phyloP scores from a whole-genome alignment of 1,284 basidiomycete genomes.

The Porodaedalea pini region DNA sequence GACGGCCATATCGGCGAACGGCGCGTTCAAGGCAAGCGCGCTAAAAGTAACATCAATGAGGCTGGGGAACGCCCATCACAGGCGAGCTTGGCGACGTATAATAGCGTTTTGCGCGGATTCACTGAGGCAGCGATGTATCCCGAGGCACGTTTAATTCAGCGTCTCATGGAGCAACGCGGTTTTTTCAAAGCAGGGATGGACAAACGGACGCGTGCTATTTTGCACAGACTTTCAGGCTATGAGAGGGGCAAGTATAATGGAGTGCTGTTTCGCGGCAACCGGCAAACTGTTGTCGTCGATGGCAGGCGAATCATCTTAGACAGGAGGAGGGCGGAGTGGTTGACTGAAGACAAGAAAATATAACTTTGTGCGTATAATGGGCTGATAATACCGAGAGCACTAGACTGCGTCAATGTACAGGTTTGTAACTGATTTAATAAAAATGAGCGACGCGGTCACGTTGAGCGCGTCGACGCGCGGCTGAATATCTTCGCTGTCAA shows the following conservation, averaged over 20 bases:
- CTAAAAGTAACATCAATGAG: not conserved
- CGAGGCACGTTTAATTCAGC: slow-evolving; percentile 5
- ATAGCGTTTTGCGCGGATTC: slow-evolving; percentile 16
- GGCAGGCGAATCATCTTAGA: slow-evolving; percentile 1
- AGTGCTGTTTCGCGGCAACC: not conserved
- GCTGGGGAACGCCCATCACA: not conserved
- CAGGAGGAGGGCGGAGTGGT: slow-evolving; percentile 1
- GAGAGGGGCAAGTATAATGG: slow-evolving; percentile 10
- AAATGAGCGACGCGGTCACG: slow-evolving; percentile 1
- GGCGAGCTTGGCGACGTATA: slow-evolving; percentile 4
- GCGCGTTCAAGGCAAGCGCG: not conserved
- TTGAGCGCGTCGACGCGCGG: not conserved
- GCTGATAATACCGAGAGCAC: too few relatives aligned
- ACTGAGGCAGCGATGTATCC: slow-evolving; percentile 7
- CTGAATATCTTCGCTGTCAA: not conserved
- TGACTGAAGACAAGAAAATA: not conserved
- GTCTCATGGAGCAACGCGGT: slow-evolving; percentile 7
- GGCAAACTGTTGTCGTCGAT: not conserved
- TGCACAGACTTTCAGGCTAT: slow-evolving; percentile 7
- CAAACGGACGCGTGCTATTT: not conserved
- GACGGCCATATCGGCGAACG: not conserved
- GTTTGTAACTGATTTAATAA: not conserved
- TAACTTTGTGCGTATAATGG: not conserved
- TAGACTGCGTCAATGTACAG: not conserved
- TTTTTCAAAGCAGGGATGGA: slow-evolving; percentile 4